Conservation (phyloP, 495 filamentous ascomycete genomes). For the Daldinia bambusicola region DNA sequence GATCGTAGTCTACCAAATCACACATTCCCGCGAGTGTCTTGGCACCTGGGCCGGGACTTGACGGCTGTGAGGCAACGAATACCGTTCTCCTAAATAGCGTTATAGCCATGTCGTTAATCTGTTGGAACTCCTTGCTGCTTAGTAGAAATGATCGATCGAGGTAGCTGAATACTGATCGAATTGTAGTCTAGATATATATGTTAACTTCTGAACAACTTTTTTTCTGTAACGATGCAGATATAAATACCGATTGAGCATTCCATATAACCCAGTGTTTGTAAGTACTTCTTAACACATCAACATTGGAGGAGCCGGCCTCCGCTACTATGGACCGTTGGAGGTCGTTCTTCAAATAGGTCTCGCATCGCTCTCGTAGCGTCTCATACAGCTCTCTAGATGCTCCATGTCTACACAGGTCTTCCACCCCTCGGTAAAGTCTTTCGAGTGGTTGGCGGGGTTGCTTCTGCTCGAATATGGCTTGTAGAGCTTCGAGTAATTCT, state of each 20-base stretch:
- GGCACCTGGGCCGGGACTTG: conserved; percentile 65
- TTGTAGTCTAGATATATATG: conserved; percentile 63
- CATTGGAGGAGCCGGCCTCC: conserved; percentile 61
- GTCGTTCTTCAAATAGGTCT: conserved; percentile 57
- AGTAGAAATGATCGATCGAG: conserved; percentile 90
- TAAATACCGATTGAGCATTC: conserved; percentile 75
- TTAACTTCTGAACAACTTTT: conserved; percentile 16
- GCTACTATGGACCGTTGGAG: conserved; percentile 63
- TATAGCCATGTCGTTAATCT: conserved; percentile 67
- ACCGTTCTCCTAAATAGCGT: conserved; percentile 68
- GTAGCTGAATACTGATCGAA: conserved; percentile 90
- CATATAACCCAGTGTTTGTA: conserved; percentile 79
- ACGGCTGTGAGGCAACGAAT: conserved; percentile 50
- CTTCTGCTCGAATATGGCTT: conserved; percentile 72
- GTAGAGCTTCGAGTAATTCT: conserved; percentile 77
- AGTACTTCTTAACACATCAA: conserved; percentile 72
- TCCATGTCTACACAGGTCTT: conserved; percentile 86
- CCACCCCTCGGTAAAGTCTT: conserved; percentile 86
- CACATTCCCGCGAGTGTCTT: conserved; percentile 76
- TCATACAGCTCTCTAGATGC: conserved; percentile 71
- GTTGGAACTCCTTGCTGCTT: conserved; percentile 62
- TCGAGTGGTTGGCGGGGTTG: conserved; percentile 77
- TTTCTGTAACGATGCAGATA: conserved; percentile 6
- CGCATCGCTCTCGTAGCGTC: conserved; percentile 70
- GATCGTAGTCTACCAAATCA: conserved; percentile 77